Base-by-base conservation (phyloP, 2,329 filamentous ascomycete genomes). In the Sordariomycetes sp. region DNA sequence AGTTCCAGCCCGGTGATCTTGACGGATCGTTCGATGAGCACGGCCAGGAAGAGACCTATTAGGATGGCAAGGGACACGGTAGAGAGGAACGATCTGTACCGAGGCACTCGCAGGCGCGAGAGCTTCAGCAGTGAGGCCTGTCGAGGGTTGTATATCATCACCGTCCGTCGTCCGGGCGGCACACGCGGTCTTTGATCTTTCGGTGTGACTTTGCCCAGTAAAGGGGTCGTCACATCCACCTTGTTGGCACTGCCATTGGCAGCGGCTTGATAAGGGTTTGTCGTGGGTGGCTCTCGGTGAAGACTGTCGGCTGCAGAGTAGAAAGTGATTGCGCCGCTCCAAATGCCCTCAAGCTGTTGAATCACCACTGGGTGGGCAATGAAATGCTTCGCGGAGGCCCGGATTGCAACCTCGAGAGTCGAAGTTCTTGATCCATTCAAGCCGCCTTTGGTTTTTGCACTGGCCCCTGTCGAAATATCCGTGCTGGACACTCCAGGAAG, bases 261-360 rank as follows among this genome's bases (percentile, higher is more conserved):
- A n/a, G n/a, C n/a, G 27, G 44, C 44, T 43, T 42, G 35, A 49
- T 36, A 29, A 16, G 31, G 9, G 23, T 7, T 28, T n/a, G n/a
- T n/a, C 14, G 12, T 11, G 6, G 54, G 46, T 6, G 54, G 37
- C 34, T 53, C 68, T 31, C 86, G 79, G 54, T 95, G 90, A 17
- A 95, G 63, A 43, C 75, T 83, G 54, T 95, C 88, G 5, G 86
- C 86, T 10, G 82, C 78, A 2, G 86, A 92, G 57, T 94, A 87
- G 51, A 96, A 95, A 44, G 92, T 87, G 43, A 96, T 92, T 14
- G 84, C 90, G 19, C 90, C 90, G 15, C 86, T 90, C 90, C 90
- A 96, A 41, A 96, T 94, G 29, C 87, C 88, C 57, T 95, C 87
- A n/a, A 96, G 68, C 52, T 95, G 88, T 55, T 93, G 86, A 8